These are phyloP conservation scores for Chalciporus piperatus DNA, from an alignment of 768 basidiomycete genomes.

Conservation along the genomic window DNA sequence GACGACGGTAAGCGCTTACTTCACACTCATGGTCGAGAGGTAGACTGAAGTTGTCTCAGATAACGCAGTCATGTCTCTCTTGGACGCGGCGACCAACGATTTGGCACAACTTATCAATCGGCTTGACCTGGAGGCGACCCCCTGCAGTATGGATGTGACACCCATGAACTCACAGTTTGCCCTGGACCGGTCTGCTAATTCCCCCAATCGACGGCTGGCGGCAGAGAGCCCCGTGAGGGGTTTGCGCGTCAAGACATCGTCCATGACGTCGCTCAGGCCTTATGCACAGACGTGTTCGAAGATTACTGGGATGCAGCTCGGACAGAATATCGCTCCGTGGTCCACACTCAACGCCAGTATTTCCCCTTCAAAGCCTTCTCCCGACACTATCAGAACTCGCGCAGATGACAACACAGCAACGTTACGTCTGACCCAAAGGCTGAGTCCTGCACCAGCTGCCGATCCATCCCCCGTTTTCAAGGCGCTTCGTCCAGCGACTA, in stretches of 20 bases:
- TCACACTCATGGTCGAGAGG: background rate
- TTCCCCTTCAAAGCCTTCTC: conserved; percentile 37
- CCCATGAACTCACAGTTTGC: conserved; percentile 35
- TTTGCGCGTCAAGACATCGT: conserved; percentile 37
- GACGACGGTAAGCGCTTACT: conserved; percentile 37
- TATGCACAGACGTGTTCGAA: conserved; percentile 39
- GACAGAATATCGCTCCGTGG: conserved; percentile 66
- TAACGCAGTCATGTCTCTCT: conserved; percentile 58
- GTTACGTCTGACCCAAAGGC: conserved; percentile 40
- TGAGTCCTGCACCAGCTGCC: conserved; percentile 56
- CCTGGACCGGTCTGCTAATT: conserved; percentile 18
- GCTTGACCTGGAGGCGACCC: conserved; percentile 82
- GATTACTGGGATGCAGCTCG: conserved; percentile 32
- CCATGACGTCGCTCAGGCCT: conserved; percentile 48
- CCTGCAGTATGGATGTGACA: conserved; percentile 49
- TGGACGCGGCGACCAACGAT: conserved; percentile 81
- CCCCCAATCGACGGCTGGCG: conserved; percentile 29
- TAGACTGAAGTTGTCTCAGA: conserved; percentile 14
- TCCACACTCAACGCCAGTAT: conserved; percentile 40
- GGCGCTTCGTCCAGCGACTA: conserved; percentile 50
- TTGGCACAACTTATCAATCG: conserved; percentile 73
- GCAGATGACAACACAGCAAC: conserved; percentile 27
- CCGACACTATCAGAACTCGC: conserved; percentile 15
- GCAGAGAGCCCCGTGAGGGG: conserved; percentile 38
- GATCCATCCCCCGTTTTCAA: conserved; percentile 60